Base-by-base conservation (phyloP, 2,329 filamentous ascomycete genomes). In the Epichloe bromicola region DNA sequence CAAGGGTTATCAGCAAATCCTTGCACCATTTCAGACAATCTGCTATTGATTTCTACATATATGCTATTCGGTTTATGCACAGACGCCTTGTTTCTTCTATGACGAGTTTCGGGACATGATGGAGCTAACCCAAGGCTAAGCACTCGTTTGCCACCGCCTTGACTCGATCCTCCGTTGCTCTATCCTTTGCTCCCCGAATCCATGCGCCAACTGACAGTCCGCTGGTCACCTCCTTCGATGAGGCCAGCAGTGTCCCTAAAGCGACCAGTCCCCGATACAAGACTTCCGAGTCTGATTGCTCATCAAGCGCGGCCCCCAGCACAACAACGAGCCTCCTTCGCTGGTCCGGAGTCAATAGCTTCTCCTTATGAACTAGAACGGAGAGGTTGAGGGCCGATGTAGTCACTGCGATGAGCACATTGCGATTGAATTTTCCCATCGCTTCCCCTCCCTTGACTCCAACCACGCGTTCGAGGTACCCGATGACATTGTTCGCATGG, bases 321-420 rank as follows among this genome's bases (percentile, higher is more conserved):
- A 84, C 74, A 33, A 80, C 74, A 2, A 88, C 63, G 4, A 88
- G 68, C 10, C 65, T 61, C 17, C 64, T 63, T 17, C 63, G 63
- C 36, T 63, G 62, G 47, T 60, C 65, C 36, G 53, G 62, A 34
- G 52, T 60, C 51, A 65, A 65, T 53, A 67, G 67, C 54, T 65
- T 73, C 56, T 74, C 66, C 48, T 70, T 69, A 33, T 69, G 56
- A 8, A 87, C 76, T 11, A 90, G 75, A 1, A 95, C 88, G 0
- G 88, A 76, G 56, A 86, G 85, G 67, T 98, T 97, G 63, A 97
- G 83, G 53, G 85, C 83, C 0, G 88, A 74, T 0, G 93, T 95
- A 1, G 87, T 82, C 17, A 88, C 73, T 0, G 93, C 91, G 51
- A 95, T 83, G 48, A 85, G 79, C 11, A 97, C 72, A 58, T 95